phyloP scores from a whole-genome alignment of 306 rosid species.

The Calophaca sinica region DNA sequence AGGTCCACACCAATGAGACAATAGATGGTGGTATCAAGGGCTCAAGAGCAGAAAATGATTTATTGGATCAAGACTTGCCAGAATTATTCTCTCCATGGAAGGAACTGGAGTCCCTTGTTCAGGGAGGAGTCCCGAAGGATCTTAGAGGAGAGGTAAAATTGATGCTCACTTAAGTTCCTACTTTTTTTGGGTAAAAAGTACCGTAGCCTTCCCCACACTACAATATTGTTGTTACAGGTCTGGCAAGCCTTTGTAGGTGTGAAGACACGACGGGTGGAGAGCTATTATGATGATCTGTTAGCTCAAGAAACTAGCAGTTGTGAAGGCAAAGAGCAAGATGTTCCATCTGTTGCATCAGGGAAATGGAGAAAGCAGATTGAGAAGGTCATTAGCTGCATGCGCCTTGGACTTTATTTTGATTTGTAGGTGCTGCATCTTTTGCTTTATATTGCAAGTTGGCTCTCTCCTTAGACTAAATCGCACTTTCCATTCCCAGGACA shows the following conservation, averaged over 20 bases:
- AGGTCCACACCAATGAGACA: constrained; percentile 44
- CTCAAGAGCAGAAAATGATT: constrained; percentile 46
- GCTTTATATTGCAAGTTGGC: constrained; percentile 59
- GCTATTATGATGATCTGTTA: constrained; percentile 78
- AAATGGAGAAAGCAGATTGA: constrained; percentile 99
- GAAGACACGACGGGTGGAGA: constrained; percentile 74
- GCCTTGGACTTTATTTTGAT: constrained; percentile 87
- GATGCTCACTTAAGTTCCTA: constrained; percentile 41
- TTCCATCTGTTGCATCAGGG: constrained; percentile 59
- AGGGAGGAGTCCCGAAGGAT: constrained; percentile 91
- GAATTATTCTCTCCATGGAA: constrained; percentile 64
- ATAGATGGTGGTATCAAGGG: constrained; percentile 38
- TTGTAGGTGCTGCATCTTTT: constrained; percentile 89
- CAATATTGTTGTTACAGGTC: constrained; percentile 74
- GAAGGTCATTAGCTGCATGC: constrained; percentile 99
- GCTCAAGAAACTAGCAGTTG: constrained; percentile 59
- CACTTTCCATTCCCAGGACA: constrained; percentile 70
- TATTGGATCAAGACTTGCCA: constrained; percentile 47
- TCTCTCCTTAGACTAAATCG: constrained; percentile 60
- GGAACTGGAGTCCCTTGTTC: constrained; percentile 86
- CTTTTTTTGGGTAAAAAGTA: constrained; percentile 40
- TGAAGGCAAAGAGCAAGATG: constrained; percentile 59
- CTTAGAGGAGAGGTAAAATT: constrained; percentile 92
- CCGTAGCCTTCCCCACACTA: constrained; percentile 51
- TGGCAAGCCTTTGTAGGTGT: constrained; percentile 99